Base-by-base conservation (phyloP, 2,329 filamentous ascomycete genomes). In the Ramularia endophylla region DNA sequence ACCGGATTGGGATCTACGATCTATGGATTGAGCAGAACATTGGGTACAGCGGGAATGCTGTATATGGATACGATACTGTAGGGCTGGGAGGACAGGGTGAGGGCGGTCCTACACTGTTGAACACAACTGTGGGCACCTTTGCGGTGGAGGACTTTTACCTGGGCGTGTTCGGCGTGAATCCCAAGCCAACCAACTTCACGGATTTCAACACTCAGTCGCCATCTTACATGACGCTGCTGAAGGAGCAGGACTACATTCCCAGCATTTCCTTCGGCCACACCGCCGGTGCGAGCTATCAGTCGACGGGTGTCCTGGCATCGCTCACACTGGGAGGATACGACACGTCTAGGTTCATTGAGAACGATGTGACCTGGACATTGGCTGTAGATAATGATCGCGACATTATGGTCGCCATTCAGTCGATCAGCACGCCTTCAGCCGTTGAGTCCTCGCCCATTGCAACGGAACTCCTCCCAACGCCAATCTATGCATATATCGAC, bases 191-290 rank as follows among this genome's bases (percentile, higher is more conserved):
- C 13, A 75, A 75, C 49, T 71, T 73, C 52, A 65, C 56, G 58
- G 74, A 43, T 66, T 74, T 59, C 63, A 74, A 51, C 66, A 75
- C 54, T 63, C 75, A 43, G 56, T 81, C 55, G 65, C 75, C 51
- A 63, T 80, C 56, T 65, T 83, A 65, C 48, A 65, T 72, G 58
- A 62, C 61, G 2, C 49, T 54, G 38, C 74, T 84, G 31, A 74
- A 80, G 55, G 62, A 71, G 8, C 70, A 74, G 42, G 74, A 75
- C 7, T 67, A 65, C 43, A 83, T 87, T 35, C 80, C 83, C 1
- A 87, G 83, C 58, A 71, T 85, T 47, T 85, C 81, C 30, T 87
- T 84, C 58, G 83, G 81, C 38, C 88, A 81, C 59, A 87, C 84
- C 3, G 83, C 83, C 29, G 85, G 85, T 12, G 82, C 82, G n/a